phyloP scores from a whole-genome alignment of 306 rosid genomes.

The Cucurbita moschata region DNA sequence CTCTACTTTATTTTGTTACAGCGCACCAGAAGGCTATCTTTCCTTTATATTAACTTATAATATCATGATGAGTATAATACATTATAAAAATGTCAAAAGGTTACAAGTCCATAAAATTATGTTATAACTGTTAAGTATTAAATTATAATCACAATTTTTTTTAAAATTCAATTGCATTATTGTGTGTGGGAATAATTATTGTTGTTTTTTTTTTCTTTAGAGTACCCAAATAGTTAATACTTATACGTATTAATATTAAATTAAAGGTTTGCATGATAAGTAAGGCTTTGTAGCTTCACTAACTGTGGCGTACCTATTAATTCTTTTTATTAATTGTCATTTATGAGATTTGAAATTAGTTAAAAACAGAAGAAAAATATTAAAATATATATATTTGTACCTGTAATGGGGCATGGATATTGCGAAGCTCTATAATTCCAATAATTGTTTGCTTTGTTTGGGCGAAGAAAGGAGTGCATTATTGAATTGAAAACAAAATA shows the following conservation, averaged over 20 bases:
- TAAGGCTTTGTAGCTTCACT: background rate
- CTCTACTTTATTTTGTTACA: too few relatives aligned
- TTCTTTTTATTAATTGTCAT: background rate
- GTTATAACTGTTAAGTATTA: too few relatives aligned
- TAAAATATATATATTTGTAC: background rate
- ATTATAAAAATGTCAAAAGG: too few relatives aligned
- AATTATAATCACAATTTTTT: too few relatives aligned
- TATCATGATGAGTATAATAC: too few relatives aligned
- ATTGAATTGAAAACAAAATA: constrained; percentile 3
- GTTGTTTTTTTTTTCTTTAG: background rate
- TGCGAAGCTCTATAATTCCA: constrained; percentile 3
- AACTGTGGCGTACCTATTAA: background rate
- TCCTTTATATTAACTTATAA: too few relatives aligned
- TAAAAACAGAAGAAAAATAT: background rate
- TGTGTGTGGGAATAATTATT: background rate
- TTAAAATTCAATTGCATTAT: background rate
- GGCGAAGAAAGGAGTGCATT: constrained; percentile 1
- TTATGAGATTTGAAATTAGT: background rate
- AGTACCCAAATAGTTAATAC: background rate
- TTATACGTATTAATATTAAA: background rate
- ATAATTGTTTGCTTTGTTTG: background rate
- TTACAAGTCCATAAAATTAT: too few relatives aligned
- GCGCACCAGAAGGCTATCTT: too few relatives aligned
- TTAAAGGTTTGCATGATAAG: too few relatives aligned
- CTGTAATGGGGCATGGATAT: background rate